Base-by-base conservation (phyloP, 345 rosid species). In the Garcia nutans region DNA sequence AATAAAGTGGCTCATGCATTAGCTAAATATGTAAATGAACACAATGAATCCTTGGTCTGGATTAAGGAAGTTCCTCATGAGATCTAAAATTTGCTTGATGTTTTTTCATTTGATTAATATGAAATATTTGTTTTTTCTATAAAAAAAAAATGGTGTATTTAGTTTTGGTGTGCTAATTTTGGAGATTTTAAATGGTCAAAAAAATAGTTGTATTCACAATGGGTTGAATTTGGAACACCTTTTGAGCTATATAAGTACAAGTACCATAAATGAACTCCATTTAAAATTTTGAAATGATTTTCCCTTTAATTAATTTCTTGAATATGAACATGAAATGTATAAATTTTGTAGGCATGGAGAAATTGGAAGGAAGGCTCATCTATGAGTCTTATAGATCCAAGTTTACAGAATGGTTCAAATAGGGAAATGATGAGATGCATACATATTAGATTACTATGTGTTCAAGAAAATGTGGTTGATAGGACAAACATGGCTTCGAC, bases 121-220 rank as follows among this genome's bases (percentile, higher is more conserved):
- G 1, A 28, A 28, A 28, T 1, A 28, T 28, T 28, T 28, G 2
- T 28, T 28, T 28, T 28, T 28, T 28, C 31, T 28, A 28, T 28
- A 28, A 28, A 28, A 28, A 28, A 28, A 28, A 28, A 28, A 28
- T n/a, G 75, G 59, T 28, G 56, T 72, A 4, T 72, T 22, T 26
- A 72, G 75, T 23, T 72, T 59, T 1, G 75, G 75, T 1, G 75
- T 72, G 3, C 24, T 72, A 2, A 2, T 44, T 72, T 44, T 72
- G 3, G 75, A 72, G 22, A 88, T 90, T 52, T 66, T 87, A 10
- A 83, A 81, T 68, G 91, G 94, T 23, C n/a, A n/a, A 72, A 4
- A 87, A 33, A 44, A 87, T 67, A 63, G 6, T 44, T 56, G 78
- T 70, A 82, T 82, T 28, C 42, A 73, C 15, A 52, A 60, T 0